A percentile compares a stretch with the other conserved stretches of the same genome.
Evolutionary conservation across 1,284 basidiomycete genomes (phyloP).

Genomic region (Athelia psychrophila): DNA sequence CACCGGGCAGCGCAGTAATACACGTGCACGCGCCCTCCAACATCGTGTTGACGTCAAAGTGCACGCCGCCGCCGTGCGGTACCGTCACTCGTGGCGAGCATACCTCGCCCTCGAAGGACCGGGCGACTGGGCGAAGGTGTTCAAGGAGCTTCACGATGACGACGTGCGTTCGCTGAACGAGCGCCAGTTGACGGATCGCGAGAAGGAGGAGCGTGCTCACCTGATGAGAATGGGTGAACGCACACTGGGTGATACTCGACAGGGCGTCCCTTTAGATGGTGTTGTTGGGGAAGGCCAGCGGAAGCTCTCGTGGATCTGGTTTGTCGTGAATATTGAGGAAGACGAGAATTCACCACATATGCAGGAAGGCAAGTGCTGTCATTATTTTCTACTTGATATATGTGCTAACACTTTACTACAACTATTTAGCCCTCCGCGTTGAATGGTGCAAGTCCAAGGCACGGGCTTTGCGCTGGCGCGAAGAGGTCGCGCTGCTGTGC

Average conservation of each 20-base stretch:
- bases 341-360: neutral
- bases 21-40: neutral
- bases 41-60: neutral
- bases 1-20: constrained; percentile 1
- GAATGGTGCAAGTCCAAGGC: neutral
- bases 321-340: neutral
- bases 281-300: neutral
- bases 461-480: neutral
- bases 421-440: neutral
- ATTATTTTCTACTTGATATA: neutral
- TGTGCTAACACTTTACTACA: too few species aligned
- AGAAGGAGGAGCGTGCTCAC: neutral
- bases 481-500: neutral
- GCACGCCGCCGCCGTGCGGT: neutral
- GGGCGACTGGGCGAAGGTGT: neutral
- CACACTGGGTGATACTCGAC: neutral
- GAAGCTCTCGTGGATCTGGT: neutral
- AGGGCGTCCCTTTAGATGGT: neutral
- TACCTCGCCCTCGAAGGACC: neutral
- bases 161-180: neutral
- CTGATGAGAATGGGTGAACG: neutral
- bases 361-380: neutral
- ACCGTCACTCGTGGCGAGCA: neutral
- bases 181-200: neutral
- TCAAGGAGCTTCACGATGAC: neutral